Evolutionary conservation across 345 rosid species (phyloP), one percentile per base, ranked within the genome.

Genomic region (Bruguiera sexangula): DNA sequence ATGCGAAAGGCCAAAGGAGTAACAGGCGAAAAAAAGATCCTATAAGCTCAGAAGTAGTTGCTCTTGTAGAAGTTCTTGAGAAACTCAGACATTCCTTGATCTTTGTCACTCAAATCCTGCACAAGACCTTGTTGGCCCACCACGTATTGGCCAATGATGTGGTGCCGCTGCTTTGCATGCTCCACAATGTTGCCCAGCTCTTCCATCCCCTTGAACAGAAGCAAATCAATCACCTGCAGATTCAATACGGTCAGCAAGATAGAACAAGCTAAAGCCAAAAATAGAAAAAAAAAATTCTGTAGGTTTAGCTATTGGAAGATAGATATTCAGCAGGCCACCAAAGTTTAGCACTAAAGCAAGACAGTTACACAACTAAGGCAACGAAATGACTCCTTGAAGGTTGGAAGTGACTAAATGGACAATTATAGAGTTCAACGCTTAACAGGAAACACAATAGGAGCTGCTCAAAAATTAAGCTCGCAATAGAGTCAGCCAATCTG

Each of bases 101-200:
- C 97, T 78, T 91, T 88, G 82, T 76, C 51, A 73, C 76, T 85
- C 46, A 75, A 72, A 60, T 94, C 93, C 77, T 89, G 96, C 68
- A 84, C 83, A 22, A 88, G 91, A 70, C 93, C 96, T 66, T 77
- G 84, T 34, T 34, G 72, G 67, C 96, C 92, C 8, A 86, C 72
- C 30, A 94, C 96, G 59, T 94, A 94, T 66, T 91, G 97, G 34
- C 98, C 98, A 30, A 94, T 88, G 34, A 94, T 79, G 79, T 94
- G 98, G 75, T 91, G 98, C 69, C 98, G 94, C 86, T 94, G 98
- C 85, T 94, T 94, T n/a, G 96, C 93, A 70, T 94, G 98, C 80
- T 89, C 96, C 30, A 71, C 75, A 10, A 94, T 79, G 75, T 94
- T 91, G 76, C 75, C 81, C 70, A 94, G 86, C 78, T 94, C 98